Conservation (phyloP, 352 stramenopile species). For the Hyaloperonospora arabidopsidis region DNA sequence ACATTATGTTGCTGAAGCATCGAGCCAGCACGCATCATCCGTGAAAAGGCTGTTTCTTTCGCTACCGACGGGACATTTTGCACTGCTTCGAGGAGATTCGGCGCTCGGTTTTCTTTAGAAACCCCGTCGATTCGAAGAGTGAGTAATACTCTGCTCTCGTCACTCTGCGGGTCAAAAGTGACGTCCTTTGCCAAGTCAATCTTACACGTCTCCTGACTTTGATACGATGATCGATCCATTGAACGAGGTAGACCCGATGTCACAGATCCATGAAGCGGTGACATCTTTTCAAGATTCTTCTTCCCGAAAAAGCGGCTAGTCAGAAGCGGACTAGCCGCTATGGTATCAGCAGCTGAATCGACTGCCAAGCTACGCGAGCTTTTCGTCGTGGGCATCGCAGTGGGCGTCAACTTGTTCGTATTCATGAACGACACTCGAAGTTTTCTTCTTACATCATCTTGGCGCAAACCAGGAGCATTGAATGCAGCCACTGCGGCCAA, state of each 20-base stretch:
- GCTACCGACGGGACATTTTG: neutral
- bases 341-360: slow-evolving; percentile 5
- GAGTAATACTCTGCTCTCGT: slow-evolving; percentile 11
- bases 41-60: slow-evolving; percentile 73
- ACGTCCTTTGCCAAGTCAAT: slow-evolving; percentile 45
- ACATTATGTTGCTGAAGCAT: slow-evolving; percentile 43
- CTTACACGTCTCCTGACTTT: slow-evolving; percentile 48
- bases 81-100: slow-evolving; percentile 11
- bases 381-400: slow-evolving; percentile 3
- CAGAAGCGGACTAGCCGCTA: slow-evolving; percentile 12
- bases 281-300: slow-evolving; percentile 24
- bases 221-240: slow-evolving; percentile 22
- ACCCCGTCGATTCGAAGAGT: neutral
- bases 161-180: slow-evolving; percentile 44
- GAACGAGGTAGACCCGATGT: slow-evolving; percentile 18
- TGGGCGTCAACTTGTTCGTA: slow-evolving; percentile 20
- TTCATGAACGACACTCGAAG: slow-evolving; percentile 21
- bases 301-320: slow-evolving; percentile 44
- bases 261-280: slow-evolving; percentile 20
- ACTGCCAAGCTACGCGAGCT: neutral
- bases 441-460: slow-evolving; percentile 16
- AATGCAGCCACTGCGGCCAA: slow-evolving; percentile 12
- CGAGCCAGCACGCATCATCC: slow-evolving; percentile 70
- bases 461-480: slow-evolving; percentile 15
- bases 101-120: slow-evolving; percentile 42